Evolutionary conservation across 2,329 filamentous ascomycete genomes (phyloP).

Genomic region (Lecanoromycetidae sp.): DNA sequence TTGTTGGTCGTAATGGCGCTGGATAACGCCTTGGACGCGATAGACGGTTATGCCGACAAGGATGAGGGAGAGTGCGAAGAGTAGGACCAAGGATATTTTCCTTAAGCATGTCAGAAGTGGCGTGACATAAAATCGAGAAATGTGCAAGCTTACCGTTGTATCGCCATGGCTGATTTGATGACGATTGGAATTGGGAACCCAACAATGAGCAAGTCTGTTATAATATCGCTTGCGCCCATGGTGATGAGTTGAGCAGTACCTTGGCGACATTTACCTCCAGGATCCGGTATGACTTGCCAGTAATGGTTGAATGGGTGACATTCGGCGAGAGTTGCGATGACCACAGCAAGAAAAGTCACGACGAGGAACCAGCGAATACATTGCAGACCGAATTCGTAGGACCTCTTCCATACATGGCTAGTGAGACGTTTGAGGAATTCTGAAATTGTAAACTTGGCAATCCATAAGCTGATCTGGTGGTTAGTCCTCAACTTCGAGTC

Average conservation of each 20-base stretch:
- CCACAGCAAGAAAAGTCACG: conserved; percentile 65
- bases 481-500: not conserved
- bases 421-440: conserved; percentile 86
- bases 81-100: conserved; percentile 63
- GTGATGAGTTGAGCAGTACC: conserved; percentile 78
- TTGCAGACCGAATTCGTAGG: conserved; percentile 59
- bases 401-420: conserved; percentile 64
- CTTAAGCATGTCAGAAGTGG: conserved; percentile 12
- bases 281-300: conserved; percentile 77
- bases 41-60: conserved; percentile 71
- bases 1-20: conserved; percentile 61
- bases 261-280: conserved; percentile 72
- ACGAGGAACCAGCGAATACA: conserved; percentile 63
- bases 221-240: conserved; percentile 77
- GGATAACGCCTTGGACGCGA: conserved; percentile 67
- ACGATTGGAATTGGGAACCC: conserved; percentile 85
- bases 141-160: conserved; percentile 41
- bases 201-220: conserved; percentile 80
- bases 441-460: conserved; percentile 76
- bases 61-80: conserved; percentile 75
- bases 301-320: conserved; percentile 65
- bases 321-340: conserved; percentile 72
- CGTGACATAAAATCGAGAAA: not conserved
- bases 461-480: conserved; percentile 59
- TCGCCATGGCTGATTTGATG: conserved; percentile 59